Conservation (phyloP, 2,329 filamentous ascomycete genomes). For the Coccinonectria pachysandricola region DNA sequence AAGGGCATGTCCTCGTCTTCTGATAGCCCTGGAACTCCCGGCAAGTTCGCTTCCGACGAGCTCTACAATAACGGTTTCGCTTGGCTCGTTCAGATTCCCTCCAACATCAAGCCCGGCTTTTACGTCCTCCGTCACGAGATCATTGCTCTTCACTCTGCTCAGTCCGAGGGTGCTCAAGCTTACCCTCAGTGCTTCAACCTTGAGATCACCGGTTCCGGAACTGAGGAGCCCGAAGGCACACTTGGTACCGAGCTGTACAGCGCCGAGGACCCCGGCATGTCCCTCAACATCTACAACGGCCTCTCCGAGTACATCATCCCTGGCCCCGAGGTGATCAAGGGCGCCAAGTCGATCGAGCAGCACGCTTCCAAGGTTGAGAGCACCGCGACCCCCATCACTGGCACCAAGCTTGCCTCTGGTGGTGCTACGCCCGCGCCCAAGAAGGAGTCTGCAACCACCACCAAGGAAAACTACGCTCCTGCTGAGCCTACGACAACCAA, state of each 20-base stretch:
- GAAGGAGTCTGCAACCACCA: too few species aligned
- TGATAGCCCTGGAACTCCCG: slow-evolving; percentile 31
- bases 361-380: slow-evolving; percentile 8
- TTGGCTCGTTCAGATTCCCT: slow-evolving; percentile 26
- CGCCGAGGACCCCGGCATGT: slow-evolving; percentile 21
- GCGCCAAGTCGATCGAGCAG: slow-evolving; percentile 11
- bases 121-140: slow-evolving; percentile 45
- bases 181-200: slow-evolving; percentile 44
- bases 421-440: slow-evolving; percentile 1
- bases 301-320: slow-evolving; percentile 19
- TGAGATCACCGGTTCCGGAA: slow-evolving; percentile 32
- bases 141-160: slow-evolving; percentile 36
- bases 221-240: slow-evolving; percentile 23
- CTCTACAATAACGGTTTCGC: slow-evolving; percentile 32
- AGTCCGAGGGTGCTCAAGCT: slow-evolving; percentile 38
- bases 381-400: slow-evolving; percentile 8
- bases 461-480: too few species aligned
- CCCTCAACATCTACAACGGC: slow-evolving; percentile 23
- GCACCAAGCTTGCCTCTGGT: slow-evolving; percentile 6
- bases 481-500: too few species aligned
- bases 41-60: slow-evolving; percentile 26
- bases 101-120: slow-evolving; percentile 25
- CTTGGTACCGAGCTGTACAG: slow-evolving; percentile 24
- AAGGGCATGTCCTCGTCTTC: slow-evolving; percentile 33
- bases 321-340: slow-evolving; percentile 18